Base-by-base conservation (phyloP, 306 rosid genomes). In the Spatholobus suberectus region DNA sequence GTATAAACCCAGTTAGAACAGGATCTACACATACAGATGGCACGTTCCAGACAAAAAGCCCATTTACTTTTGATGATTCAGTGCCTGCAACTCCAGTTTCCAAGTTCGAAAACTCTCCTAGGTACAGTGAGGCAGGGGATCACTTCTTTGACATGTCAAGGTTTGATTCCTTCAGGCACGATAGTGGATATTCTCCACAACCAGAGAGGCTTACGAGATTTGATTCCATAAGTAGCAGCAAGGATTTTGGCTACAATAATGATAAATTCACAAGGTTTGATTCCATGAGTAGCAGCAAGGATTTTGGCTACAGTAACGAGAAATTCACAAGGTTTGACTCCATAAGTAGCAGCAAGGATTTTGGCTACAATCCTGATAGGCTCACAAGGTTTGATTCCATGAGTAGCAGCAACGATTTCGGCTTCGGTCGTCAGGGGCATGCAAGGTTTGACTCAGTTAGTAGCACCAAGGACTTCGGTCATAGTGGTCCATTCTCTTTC, bases 71-170 rank as follows among this genome's bases (percentile, higher is more conserved):
- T 90, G 98, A 95, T 59, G 98, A 96, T 79, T 96, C 99, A 35
- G 98, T 92, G 44, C 97, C 99, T 29, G 88, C 87, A 85, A 96
- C 99, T 79, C 99, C 99, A n/a, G 87, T 82, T 66, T 96, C 97
- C 71, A 91, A 87, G 77, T 90, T 91, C 34, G 89, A 92, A 61
- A 92, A 93, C 87, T 96, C 99, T 72, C 98, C 99, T 12, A 89
- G 92, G 85, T 93, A 90, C 85, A 92, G 98, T 20, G 98, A 92
- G 83, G 96, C 91, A 15, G 97, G 97, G 81, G 98, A 93, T 86
- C 87, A 87, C 78, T 90, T 83, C 90, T 93, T 90, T 76, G 96
- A 95, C 86, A 87, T 72, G 85, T 92, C 97, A 27, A 88, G 91
- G 87, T 94, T 92, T 65, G 98, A 94, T 90, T 90, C 98, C 74